Conservation (phyloP, 106 monocot genomes). For the Dendrobium nobile region DNA sequence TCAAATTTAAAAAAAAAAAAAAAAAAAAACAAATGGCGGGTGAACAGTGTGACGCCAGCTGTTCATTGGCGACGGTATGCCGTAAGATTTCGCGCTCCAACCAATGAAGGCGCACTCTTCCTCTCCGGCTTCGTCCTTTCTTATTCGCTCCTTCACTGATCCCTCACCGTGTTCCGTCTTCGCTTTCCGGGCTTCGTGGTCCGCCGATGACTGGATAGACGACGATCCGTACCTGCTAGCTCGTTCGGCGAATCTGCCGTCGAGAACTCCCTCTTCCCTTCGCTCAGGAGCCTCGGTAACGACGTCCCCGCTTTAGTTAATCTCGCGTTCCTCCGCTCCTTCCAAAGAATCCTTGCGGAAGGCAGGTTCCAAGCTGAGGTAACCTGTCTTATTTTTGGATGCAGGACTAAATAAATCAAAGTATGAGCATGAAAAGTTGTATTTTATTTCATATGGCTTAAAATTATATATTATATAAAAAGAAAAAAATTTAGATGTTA, state of each 20-base stretch:
- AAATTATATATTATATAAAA: too few species aligned
- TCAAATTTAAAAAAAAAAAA: too few species aligned
- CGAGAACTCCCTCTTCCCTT: constrained; percentile 38
- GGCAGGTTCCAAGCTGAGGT: constrained; percentile 33
- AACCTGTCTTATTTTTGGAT: not conserved
- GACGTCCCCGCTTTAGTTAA: constrained; percentile 24
- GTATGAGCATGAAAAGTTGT: too few species aligned
- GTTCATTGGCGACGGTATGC: too few species aligned
- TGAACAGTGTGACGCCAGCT: too few species aligned
- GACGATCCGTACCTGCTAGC: not conserved
- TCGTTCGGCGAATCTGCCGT: constrained; percentile 34
- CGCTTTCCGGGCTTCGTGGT: constrained; percentile 41
- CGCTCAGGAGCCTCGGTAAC: constrained; percentile 29
- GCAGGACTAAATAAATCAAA: too few species aligned
- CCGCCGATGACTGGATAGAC: constrained; percentile 34
- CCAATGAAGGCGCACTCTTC: constrained; percentile 18
- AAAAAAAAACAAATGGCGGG: too few species aligned
- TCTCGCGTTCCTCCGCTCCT: constrained; percentile 30
- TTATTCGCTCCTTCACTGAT: constrained; percentile 12
- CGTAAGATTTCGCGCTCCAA: too few species aligned
- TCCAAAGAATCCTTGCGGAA: constrained; percentile 22
- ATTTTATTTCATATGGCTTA: too few species aligned
- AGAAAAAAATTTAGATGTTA: too few species aligned
- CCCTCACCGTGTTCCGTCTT: constrained; percentile 28
- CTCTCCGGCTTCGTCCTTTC: constrained; percentile 17